A percentile compares a stretch with the other conserved stretches of the same genome.
These are phyloP conservation scores for Coemansia sp. DNA, from an alignment of 192 early-diverging fungal genomes.

Conservation along the genomic window DNA sequence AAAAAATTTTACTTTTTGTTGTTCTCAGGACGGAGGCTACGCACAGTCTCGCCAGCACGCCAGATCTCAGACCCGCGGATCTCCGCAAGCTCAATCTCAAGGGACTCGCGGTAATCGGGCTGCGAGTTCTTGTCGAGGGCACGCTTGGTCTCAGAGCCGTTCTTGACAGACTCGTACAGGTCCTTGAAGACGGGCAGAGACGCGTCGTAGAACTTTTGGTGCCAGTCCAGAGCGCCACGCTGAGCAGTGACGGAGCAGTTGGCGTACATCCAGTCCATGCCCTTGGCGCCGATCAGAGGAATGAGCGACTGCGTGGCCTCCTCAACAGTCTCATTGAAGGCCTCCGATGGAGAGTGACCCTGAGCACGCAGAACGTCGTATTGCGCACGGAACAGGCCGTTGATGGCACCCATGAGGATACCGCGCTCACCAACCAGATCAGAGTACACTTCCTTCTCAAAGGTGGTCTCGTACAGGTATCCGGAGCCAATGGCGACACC, in stretches of 20 bases:
- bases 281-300: conserved; percentile 93
- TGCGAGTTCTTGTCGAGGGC: conserved; percentile 86
- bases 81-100: conserved; percentile 89
- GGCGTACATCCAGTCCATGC: conserved; percentile 99
- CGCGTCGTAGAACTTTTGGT: conserved; percentile 87
- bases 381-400: conserved; percentile 94
- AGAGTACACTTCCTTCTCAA: conserved; percentile 95
- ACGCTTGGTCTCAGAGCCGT: conserved; percentile 86
- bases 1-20: conserved; percentile 42
- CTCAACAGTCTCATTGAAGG: conserved; percentile 99
- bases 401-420: conserved; percentile 97
- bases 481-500: conserved; percentile 95
- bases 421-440: conserved; percentile 97
- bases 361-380: conserved; percentile 93
- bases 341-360: conserved; percentile 97
- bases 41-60: conserved; percentile 86
- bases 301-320: conserved; percentile 98
- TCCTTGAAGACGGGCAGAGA: conserved; percentile 94
- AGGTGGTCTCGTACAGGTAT: conserved; percentile 97
- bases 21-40: conserved; percentile 89
- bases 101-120: conserved; percentile 89
- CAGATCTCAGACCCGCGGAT: conserved; percentile 93
- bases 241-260: conserved; percentile 97
- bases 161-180: conserved; percentile 84
- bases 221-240: conserved; percentile 97